A percentile compares a stretch with the other conserved stretches of the same genome.
These are phyloP conservation scores for Blastomyces percursus DNA, from an alignment of 2,329 filamentous ascomycete species.

Conservation along the genomic window DNA sequence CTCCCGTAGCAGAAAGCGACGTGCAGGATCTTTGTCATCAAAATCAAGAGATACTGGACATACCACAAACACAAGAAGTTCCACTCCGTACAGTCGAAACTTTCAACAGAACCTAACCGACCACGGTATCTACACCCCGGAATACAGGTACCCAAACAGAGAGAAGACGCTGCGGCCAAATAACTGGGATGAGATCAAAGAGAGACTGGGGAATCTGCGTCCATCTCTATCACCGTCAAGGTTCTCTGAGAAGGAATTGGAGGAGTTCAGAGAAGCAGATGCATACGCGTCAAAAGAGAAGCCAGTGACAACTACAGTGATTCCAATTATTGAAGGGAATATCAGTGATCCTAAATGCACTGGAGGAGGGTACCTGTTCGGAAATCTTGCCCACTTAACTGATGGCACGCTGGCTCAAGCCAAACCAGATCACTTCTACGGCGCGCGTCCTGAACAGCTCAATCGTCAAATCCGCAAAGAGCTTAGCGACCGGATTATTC, in stretches of 20 bases:
- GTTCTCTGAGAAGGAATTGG: constrained; percentile 23
- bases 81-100: background rate
- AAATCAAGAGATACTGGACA: background rate
- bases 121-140: too few species aligned
- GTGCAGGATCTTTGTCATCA: constrained; percentile 5
- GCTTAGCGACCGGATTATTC: too few species aligned
- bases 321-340: constrained; percentile 25
- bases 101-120: too few species aligned
- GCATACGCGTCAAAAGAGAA: constrained; percentile 20
- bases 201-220: constrained; percentile 19
- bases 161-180: too few species aligned
- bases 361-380: constrained; percentile 22
- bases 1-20: constrained; percentile 5
- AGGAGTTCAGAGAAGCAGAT: constrained; percentile 22
- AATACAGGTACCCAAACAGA: too few species aligned
- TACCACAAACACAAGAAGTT: constrained; percentile 9
- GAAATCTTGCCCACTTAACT: constrained; percentile 30
- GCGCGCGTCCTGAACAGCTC: too few species aligned
- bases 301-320: constrained; percentile 17
- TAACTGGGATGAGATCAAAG: too few species aligned
- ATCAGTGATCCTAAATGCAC: constrained; percentile 18
- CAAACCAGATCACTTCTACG: constrained; percentile 20
- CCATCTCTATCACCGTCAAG: constrained; percentile 29
- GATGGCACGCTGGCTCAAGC: constrained; percentile 18
- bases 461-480: too few species aligned